Evolutionary conservation across 2,329 filamentous ascomycete species (phyloP), one percentile per base, ranked within the genome.

Genomic region (Paraphoma chrysanthemicola): DNA sequence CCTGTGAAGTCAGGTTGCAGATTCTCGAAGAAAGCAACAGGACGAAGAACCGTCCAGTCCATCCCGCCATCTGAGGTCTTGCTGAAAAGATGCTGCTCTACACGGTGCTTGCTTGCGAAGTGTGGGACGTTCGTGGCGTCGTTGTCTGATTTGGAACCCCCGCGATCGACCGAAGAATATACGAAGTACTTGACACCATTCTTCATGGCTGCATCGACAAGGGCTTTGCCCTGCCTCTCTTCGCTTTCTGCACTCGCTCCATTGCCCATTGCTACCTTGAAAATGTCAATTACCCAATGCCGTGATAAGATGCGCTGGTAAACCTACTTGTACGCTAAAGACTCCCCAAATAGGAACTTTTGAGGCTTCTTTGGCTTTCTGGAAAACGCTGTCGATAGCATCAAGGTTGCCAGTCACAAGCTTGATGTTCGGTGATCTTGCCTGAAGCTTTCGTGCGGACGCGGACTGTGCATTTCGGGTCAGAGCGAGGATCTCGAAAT

Each of bases 1-100:
- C 65, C 65, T 18, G 51, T 33, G 11, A 78, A 57, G 58, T 82
- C 74, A 1, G 77, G 69, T 1, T 68, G 69, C 8, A 83, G 54
- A 70, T 86, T 85, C 44, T 88, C 85, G 75, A 86, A 83, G 73
- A 88, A 89, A 2, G 81, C 82, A 0, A 81, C 80, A 0, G 86
- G 86, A 6, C 86, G 81, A 1, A 89, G 74, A 38, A 89, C 81
- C 0, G 83, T 85, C 79, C 82, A 89, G 4, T 69, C 71, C 83
- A 86, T 85, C 1, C 75, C 59, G 2, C 70, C 74, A 3, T 69
- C 71, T 77, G 47, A 72, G 2, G 65, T 51, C 31, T 54, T 44
- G 38, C 81, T 73, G 8, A 29, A 31, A 2, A 89, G 81, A 59
- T 89, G 78, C 51, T 82, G 75, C 72, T 90, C 87, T 61, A 89